phyloP scores from a whole-genome alignment of 352 stramenopile genomes.

The Pythium aphanidermatum region DNA sequence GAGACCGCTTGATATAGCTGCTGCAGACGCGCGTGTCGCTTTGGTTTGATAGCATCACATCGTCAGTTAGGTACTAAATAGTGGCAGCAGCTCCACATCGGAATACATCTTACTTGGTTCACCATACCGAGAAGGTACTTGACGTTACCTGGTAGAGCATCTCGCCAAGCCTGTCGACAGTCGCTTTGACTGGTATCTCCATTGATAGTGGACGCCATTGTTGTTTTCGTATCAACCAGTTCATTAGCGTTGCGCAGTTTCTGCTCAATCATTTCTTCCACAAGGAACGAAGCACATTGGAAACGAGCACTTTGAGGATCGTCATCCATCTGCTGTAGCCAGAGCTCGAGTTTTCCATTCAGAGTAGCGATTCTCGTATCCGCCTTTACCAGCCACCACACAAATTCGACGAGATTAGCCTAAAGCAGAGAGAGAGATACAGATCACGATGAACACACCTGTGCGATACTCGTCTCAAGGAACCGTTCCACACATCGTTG shows the following conservation, averaged over 20 bases:
- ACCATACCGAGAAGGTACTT: constrained; percentile 52
- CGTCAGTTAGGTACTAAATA: not conserved
- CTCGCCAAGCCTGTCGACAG: not conserved
- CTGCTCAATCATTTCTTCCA: constrained; percentile 53
- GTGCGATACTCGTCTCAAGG: constrained; percentile 3
- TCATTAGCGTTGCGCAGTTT: constrained; percentile 46
- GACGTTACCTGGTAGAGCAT: constrained; percentile 16
- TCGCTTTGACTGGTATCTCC: not conserved
- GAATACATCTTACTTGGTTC: constrained; percentile 35
- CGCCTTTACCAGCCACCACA: no score
- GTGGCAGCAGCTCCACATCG: no score
- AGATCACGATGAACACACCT: constrained; percentile 4
- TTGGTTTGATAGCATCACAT: no score
- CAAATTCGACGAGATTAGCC: not conserved
- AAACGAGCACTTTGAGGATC: constrained; percentile 40
- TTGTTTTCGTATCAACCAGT: constrained; percentile 26
- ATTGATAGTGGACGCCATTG: constrained; percentile 12
- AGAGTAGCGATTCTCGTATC: constrained; percentile 38
- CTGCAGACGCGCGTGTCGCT: constrained; percentile 52
- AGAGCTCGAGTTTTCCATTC: constrained; percentile 34
- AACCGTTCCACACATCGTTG: not conserved
- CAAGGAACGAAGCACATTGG: constrained; percentile 48
- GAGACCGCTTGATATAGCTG: constrained; percentile 58
- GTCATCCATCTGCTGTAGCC: constrained; percentile 37
- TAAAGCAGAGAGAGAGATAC: not conserved